Conservation (phyloP, 345 rosid genomes). For the Cardamine resedifolia region DNA sequence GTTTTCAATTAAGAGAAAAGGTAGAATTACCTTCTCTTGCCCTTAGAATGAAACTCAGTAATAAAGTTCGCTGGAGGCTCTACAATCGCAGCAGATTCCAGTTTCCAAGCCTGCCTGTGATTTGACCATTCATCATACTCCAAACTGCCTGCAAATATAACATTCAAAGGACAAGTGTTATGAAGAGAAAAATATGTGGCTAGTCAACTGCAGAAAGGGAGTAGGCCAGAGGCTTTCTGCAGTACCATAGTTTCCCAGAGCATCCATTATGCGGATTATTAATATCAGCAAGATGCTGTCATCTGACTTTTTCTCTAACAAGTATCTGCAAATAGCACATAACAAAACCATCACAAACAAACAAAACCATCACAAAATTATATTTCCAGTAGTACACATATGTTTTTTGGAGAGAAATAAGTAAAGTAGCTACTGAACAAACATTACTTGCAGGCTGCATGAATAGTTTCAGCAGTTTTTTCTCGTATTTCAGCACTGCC, state of each 20-base stretch:
- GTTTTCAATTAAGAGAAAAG: constrained; percentile 10
- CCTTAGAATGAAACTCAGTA: constrained; percentile 74
- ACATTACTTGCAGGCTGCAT: constrained; percentile 88
- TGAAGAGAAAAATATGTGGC: constrained; percentile 12
- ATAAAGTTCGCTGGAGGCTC: constrained; percentile 97
- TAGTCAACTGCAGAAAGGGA: constrained; percentile 24
- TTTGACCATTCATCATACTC: constrained; percentile 96
- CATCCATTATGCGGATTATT: constrained; percentile 89
- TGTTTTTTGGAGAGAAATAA: constrained; percentile 9
- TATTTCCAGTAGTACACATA: constrained; percentile 27
- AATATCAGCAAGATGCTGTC: constrained; percentile 93
- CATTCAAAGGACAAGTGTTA: constrained; percentile 9
- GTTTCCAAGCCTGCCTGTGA: constrained; percentile 98
- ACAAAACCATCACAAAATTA: constrained; percentile 15
- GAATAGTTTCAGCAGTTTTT: constrained; percentile 78
- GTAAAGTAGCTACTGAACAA: constrained; percentile 27
- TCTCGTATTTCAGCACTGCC: constrained; percentile 84
- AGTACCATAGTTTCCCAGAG: constrained; percentile 90
- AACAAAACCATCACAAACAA: constrained; percentile 19
- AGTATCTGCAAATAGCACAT: constrained; percentile 55
- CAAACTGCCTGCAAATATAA: constrained; percentile 64
- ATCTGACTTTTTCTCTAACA: constrained; percentile 91
- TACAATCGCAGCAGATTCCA: constrained; percentile 91
- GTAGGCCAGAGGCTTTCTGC: constrained; percentile 20
- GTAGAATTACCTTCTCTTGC: constrained; percentile 75